phyloP scores from a whole-genome alignment of 148 eudicot species.

The Fagopyrum tataricum region DNA sequence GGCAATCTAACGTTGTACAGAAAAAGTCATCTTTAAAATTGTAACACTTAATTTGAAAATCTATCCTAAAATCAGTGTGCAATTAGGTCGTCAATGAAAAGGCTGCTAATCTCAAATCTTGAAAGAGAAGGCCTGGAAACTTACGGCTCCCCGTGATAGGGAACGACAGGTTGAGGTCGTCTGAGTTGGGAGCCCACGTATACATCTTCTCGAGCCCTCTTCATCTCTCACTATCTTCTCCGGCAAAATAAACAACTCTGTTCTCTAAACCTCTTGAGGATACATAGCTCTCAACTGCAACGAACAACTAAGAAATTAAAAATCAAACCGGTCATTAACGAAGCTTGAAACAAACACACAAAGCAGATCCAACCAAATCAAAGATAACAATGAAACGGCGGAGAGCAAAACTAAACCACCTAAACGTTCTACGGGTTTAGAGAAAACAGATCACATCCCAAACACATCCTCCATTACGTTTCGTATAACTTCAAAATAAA shows the following conservation, averaged over 20 bases:
- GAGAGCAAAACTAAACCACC: slow-evolving; percentile 9
- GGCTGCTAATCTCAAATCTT: neutral
- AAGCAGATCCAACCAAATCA: slow-evolving; percentile 12
- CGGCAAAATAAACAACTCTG: neutral
- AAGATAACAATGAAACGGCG: neutral
- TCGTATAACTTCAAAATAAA: slow-evolving; percentile 10
- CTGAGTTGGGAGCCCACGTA: slow-evolving; percentile 15
- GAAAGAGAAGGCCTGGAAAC: slow-evolving; percentile 8
- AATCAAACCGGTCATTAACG: slow-evolving; percentile 11
- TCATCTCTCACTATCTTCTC: slow-evolving; percentile 14
- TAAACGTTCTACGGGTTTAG: neutral
- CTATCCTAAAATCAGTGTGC: neutral
- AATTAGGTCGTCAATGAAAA: slow-evolving; percentile 4
- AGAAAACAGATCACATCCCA: slow-evolving; percentile 5
- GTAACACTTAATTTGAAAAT: neutral
- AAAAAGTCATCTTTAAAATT: slow-evolving; percentile 4
- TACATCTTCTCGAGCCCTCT: slow-evolving; percentile 17
- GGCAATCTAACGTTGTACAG: neutral
- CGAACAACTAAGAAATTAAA: neutral
- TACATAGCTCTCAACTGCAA: slow-evolving; percentile 8
- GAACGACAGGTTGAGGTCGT: slow-evolving; percentile 10
- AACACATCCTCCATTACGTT: neutral
- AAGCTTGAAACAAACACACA: slow-evolving; percentile 10
- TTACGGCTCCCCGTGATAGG: slow-evolving; percentile 12
- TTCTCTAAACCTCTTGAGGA: slow-evolving; percentile 6